These are phyloP conservation scores for Epichloe elymi DNA, from an alignment of 2,329 filamentous ascomycete species.

Conservation along the genomic window DNA sequence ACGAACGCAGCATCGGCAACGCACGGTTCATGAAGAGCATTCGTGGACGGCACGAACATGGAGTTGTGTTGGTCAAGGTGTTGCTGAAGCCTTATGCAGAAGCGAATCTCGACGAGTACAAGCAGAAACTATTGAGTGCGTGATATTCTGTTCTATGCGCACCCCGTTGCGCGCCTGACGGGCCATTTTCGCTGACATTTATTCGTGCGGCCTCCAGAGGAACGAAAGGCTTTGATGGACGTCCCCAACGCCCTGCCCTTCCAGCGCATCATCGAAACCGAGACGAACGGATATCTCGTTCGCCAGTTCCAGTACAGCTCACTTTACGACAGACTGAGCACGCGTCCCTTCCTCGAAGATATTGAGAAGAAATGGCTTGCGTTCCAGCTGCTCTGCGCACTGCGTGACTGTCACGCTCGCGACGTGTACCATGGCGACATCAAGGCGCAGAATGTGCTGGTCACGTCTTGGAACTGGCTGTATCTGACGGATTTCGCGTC, in stretches of 20 bases:
- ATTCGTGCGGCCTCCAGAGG: conserved; percentile 36
- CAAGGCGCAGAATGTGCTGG: conserved; percentile 92
- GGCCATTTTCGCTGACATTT: no score
- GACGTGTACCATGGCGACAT: conserved; percentile 96
- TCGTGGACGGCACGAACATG: conserved; percentile 77
- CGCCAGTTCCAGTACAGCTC: conserved; percentile 95
- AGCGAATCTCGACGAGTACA: conserved; percentile 69
- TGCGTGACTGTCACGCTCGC: conserved; percentile 80
- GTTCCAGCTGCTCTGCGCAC: conserved; percentile 83
- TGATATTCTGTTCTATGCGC: neutral
- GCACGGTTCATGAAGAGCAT: conserved; percentile 96
- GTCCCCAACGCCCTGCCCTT: conserved; percentile 87
- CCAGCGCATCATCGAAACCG: conserved; percentile 82
- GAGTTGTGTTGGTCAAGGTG: conserved; percentile 85
- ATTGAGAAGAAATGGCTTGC: conserved; percentile 99
- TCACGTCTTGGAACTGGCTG: conserved; percentile 99
- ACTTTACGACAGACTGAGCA: conserved; percentile 92
- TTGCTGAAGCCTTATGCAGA: conserved; percentile 83
- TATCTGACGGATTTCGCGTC: conserved; percentile 97
- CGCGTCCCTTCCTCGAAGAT: conserved; percentile 87
- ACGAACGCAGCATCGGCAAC: conserved; percentile 84
- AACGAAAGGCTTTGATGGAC: conserved; percentile 64
- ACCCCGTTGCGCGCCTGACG: no score
- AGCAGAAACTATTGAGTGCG: conserved; percentile 61
- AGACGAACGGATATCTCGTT: conserved; percentile 82